Percentiles rank a stretch among this genome's conserved stretches.
phyloP scores from a whole-genome alignment of 2,329 filamentous ascomycete species.

The Paracoccidioides brasiliensis region DNA sequence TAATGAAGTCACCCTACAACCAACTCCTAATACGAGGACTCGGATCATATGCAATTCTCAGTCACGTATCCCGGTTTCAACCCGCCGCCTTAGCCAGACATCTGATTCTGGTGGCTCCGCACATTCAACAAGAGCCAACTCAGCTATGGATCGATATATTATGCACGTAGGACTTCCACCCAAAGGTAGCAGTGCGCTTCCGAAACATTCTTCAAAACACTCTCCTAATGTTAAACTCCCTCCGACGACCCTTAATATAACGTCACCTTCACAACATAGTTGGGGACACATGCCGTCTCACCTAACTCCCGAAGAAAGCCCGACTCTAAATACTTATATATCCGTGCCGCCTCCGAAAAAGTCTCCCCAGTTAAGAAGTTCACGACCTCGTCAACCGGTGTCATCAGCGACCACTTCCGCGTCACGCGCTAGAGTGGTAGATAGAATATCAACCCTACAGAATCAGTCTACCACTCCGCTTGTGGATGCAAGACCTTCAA shows the following conservation, averaged over 20 bases:
- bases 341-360: slow-evolving; percentile 55
- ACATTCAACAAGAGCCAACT: slow-evolving; percentile 22
- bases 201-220: slow-evolving; percentile 26
- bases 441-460: slow-evolving; percentile 39
- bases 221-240: slow-evolving; percentile 16
- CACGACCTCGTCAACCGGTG: slow-evolving; percentile 65
- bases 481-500: slow-evolving; percentile 22
- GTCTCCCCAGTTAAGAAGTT: slow-evolving; percentile 66
- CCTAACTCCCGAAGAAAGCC: slow-evolving; percentile 37
- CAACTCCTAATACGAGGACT: slow-evolving; percentile 3
- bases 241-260: slow-evolving; percentile 10
- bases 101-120: slow-evolving; percentile 31
- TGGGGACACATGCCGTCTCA: slow-evolving; percentile 20
- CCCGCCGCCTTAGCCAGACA: slow-evolving; percentile 26
- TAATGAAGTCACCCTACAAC: slow-evolving; percentile 16
- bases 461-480: slow-evolving; percentile 22
- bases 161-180: slow-evolving; percentile 20
- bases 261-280: slow-evolving; percentile 24
- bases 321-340: slow-evolving; percentile 60
- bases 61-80: slow-evolving; percentile 35
- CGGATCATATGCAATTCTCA: slow-evolving; percentile 13
- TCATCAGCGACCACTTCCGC: slow-evolving; percentile 60
- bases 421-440: slow-evolving; percentile 52
- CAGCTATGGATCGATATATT: slow-evolving; percentile 19
- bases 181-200: slow-evolving; percentile 29